Conservation (phyloP, 208 protist species). For the Trichomonas vaginalis region DNA sequence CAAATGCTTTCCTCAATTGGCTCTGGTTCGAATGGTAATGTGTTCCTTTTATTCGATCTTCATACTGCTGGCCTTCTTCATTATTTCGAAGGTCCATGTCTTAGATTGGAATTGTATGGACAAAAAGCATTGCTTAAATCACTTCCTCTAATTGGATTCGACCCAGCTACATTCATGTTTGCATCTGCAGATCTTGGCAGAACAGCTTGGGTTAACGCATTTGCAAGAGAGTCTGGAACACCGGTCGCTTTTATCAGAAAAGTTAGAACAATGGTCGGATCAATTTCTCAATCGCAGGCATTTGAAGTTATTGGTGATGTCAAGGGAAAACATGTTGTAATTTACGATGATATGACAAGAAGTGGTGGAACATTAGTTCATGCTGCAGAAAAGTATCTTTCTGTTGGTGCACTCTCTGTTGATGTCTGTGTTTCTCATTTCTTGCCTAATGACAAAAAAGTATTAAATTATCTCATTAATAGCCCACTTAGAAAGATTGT, state of each 20-base stretch:
- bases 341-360: conserved; percentile 6
- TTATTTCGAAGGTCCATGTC: neutral
- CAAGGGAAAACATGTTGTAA: neutral
- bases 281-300: neutral
- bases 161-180: neutral
- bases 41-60: neutral
- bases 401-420: neutral
- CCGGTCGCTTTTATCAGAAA: neutral
- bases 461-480: neutral
- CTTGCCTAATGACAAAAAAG: neutral
- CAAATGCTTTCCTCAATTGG: neutral
- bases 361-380: neutral
- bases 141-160: neutral
- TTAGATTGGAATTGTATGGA: neutral
- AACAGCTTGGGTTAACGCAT: neutral
- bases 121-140: neutral
- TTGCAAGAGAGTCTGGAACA: neutral
- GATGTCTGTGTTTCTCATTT: neutral
- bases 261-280: neutral
- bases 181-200: neutral
- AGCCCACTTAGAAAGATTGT: neutral
- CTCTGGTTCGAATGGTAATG: neutral
- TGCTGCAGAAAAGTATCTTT: neutral
- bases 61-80: neutral
- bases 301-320: neutral